Conservation (phyloP, 2,329 filamentous ascomycete genomes). For the Cercospora zeina region DNA sequence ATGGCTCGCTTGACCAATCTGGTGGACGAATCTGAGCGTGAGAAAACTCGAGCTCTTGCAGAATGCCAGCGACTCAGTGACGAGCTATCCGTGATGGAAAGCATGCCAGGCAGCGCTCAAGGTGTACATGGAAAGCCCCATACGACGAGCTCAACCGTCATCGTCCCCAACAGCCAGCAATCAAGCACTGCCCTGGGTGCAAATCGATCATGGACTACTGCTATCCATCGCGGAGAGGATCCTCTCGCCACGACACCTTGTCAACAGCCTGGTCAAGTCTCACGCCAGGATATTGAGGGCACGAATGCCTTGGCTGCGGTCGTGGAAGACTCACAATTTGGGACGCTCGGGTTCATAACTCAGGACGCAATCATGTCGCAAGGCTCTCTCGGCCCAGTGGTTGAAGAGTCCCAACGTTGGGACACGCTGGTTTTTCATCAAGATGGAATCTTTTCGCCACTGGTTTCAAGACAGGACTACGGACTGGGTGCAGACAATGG, state of each 20-base stretch:
- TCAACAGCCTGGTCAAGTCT: not conserved
- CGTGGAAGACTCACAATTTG: not conserved
- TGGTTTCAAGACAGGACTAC: not conserved
- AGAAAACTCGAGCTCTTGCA: constrained; percentile 1
- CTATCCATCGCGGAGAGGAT: not conserved
- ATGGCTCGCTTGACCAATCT: not conserved
- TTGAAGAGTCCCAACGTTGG: constrained; percentile 2
- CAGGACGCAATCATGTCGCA: not conserved
- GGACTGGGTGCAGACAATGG: not conserved
- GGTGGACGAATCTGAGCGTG: not conserved
- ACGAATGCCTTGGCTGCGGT: not conserved
- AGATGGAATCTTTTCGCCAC: not conserved
- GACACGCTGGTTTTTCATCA: not conserved
- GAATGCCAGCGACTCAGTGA: constrained; percentile 8
- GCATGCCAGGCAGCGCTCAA: not conserved
- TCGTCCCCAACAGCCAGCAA: not conserved
- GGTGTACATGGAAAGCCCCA: not conserved
- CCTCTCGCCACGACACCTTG: not conserved
- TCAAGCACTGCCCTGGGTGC: not conserved
- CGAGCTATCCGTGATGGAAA: not conserved
- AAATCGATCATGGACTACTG: not conserved
- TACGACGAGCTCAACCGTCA: not conserved
- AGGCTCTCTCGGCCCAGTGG: not conserved
- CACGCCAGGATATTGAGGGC: not conserved
- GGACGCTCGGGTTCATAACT: not conserved